A percentile compares a stretch with the other conserved stretches of the same genome.
Conservation (phyloP, 2,329 filamentous ascomycete genomes). For the Ophioceras dolichostomum region DNA sequence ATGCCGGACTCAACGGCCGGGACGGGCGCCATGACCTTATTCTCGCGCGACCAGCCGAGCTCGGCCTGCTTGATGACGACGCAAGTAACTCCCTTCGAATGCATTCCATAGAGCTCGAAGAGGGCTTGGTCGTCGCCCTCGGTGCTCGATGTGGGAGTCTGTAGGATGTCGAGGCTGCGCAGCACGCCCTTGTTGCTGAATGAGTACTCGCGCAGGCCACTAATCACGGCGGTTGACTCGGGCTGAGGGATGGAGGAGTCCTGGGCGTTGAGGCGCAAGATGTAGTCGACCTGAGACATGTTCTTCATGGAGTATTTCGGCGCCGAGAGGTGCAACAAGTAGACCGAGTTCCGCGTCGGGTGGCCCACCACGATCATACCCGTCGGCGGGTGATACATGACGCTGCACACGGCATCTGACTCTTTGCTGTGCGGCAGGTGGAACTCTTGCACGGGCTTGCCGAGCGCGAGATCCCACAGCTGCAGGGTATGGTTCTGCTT, state of each 20-base stretch:
- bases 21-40: slow-evolving; percentile 70
- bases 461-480: slow-evolving; percentile 92
- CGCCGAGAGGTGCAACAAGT: slow-evolving; percentile 90
- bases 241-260: slow-evolving; percentile 67
- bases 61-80: slow-evolving; percentile 77
- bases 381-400: slow-evolving; percentile 83
- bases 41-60: slow-evolving; percentile 82
- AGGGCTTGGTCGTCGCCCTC: slow-evolving; percentile 59
- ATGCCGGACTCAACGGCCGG: slow-evolving; percentile 64
- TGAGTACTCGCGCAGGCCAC: slow-evolving; percentile 89
- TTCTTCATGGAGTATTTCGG: slow-evolving; percentile 78
- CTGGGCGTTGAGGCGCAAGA: slow-evolving; percentile 63
- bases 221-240: slow-evolving; percentile 94
- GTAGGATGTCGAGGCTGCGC: slow-evolving; percentile 80
- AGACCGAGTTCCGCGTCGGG: slow-evolving; percentile 92
- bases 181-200: slow-evolving; percentile 78
- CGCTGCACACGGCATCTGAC: slow-evolving; percentile 94
- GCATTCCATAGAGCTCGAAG: slow-evolving; percentile 95
- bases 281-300: slow-evolving; percentile 79
- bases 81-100: slow-evolving; percentile 92
- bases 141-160: slow-evolving; percentile 51
- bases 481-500: slow-evolving; percentile 99
- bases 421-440: slow-evolving; percentile 94
- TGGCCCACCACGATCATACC: slow-evolving; percentile 93
- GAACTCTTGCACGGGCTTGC: slow-evolving; percentile 93